These are phyloP conservation scores for Rhynchospora breviuscula DNA, from an alignment of 176 grass and related monocot genomes.

Conservation along the genomic window DNA sequence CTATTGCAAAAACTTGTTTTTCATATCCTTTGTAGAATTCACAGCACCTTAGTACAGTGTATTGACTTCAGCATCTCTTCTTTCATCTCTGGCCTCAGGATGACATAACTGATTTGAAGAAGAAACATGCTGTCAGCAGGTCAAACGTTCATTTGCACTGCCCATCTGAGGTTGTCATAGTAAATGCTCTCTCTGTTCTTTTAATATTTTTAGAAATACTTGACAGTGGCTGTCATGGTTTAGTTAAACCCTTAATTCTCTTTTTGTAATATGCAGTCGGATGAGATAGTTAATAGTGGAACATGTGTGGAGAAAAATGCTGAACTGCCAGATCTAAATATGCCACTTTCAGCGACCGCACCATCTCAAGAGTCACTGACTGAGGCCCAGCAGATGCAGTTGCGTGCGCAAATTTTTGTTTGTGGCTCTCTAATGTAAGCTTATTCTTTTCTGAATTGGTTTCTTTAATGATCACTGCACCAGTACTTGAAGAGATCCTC, in stretches of 20 bases:
- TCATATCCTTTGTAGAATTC: not conserved
- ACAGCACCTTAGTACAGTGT: not conserved
- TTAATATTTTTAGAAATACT: not conserved
- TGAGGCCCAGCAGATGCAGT: slow-evolving; percentile 37
- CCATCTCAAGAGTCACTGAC: slow-evolving; percentile 26
- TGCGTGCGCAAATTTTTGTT: slow-evolving; percentile 48
- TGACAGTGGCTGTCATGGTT: too few relatives aligned
- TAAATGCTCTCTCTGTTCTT: slow-evolving; percentile 5
- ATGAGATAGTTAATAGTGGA: not conserved
- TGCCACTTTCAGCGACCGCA: slow-evolving; percentile 9
- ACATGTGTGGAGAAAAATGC: slow-evolving; percentile 3
- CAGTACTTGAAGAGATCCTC: not conserved
- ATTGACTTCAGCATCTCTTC: not conserved
- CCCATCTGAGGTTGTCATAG: not conserved
- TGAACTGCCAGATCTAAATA: slow-evolving; percentile 29
- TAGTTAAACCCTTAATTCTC: too few relatives aligned
- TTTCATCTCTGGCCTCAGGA: not conserved
- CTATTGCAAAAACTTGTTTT: not conserved
- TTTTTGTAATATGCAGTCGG: not conserved
- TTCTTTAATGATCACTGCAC: not conserved
- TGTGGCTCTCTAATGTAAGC: slow-evolving; percentile 44
- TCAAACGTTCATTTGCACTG: not conserved
- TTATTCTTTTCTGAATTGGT: not conserved
- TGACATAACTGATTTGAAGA: not conserved
- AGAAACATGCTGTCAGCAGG: not conserved